Evolutionary conservation across 352 stramenopile species (phyloP), one percentile per base, ranked within the genome.

Genomic region (Pythium sp.): DNA sequence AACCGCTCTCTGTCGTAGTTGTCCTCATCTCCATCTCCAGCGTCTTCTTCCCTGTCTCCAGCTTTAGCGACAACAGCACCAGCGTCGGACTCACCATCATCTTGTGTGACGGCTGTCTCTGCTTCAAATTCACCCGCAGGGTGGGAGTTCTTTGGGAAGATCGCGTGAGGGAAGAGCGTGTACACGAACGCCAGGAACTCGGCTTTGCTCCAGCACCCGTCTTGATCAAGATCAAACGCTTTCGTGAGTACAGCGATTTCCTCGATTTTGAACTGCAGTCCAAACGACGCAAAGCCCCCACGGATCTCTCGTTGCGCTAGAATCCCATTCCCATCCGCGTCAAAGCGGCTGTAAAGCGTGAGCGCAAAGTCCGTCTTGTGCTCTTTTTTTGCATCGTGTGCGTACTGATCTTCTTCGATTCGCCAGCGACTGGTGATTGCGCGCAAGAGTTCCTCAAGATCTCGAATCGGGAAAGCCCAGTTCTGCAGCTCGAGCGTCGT

Each of bases 361-460:
- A 59, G 32, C 30, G 74, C 73, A 38, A 86, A 75, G 1, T 58
- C 51, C 20, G 72, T 4, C 18, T 47, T 30, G 20, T 24, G 14
- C 6, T 59, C 28, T 38, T 59, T 28, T 38, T 26, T n/a, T 15
- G 14, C 14, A 47, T 47, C 41, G 28, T 11, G 24, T 9, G 12
- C 14, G 26, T 9, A n/a, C 53, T 36, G 26, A n/a, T 43, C 51
- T 15, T 60, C 38, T 54, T 84, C 69, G 1, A 34, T 5, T 6
- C 18, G 51, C 81, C 83, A 90, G 18, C 67, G 58, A 18, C 63
- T 75, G 4, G 71, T 70, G 47, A 90, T 66, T 3, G 86, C 30
- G 7, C 67, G 63, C 26, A 81, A 62, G n/a, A 92, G 62, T 55
- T 89, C 84, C 67, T 92, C 82, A 1, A 92, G 68, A 34, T 91